Evolutionary conservation across 2,329 filamentous ascomycete species (phyloP).

Genomic region (Aspergillus felis): DNA sequence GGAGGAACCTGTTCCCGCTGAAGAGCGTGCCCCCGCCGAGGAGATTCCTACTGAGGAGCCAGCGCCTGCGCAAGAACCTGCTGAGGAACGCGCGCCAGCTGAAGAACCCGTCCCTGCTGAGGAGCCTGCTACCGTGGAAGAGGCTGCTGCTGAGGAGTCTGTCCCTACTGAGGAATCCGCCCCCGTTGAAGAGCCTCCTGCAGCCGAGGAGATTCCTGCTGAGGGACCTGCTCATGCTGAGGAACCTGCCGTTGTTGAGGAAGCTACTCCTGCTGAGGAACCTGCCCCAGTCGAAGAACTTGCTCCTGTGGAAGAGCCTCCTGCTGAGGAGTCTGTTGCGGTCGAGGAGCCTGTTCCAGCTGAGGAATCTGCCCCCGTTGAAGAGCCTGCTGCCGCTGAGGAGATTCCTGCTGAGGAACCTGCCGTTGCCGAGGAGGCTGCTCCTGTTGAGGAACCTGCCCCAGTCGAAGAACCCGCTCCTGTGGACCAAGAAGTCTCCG

Average conservation of each 20-base stretch:
- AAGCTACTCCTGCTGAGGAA: not conserved
- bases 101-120: too few species aligned
- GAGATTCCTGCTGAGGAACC: not conserved
- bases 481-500: slow-evolving; percentile 4
- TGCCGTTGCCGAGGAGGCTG: not conserved
- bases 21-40: slow-evolving; percentile 4
- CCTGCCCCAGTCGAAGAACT: not conserved
- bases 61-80: slow-evolving; percentile 15
- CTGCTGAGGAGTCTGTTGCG: slow-evolving; percentile 7
- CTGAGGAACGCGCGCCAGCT: slow-evolving; percentile 9
- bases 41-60: slow-evolving; percentile 12
- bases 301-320: slow-evolving; percentile 1
- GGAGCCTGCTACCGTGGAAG: not conserved
- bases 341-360: slow-evolving; percentile 6
- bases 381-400: not conserved
- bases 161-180: slow-evolving; percentile 4
- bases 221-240: slow-evolving; percentile 13
- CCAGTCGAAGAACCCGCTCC: slow-evolving; percentile 5
- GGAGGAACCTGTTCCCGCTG: slow-evolving; percentile 2
- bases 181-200: slow-evolving; percentile 10
- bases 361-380: slow-evolving; percentile 7
- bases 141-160: slow-evolving; percentile 1
- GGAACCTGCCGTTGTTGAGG: not conserved
- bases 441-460: not conserved
- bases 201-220: slow-evolving; percentile 7